phyloP scores from a whole-genome alignment of 805 yeast species.

The Metschnikowia dekortorum region DNA sequence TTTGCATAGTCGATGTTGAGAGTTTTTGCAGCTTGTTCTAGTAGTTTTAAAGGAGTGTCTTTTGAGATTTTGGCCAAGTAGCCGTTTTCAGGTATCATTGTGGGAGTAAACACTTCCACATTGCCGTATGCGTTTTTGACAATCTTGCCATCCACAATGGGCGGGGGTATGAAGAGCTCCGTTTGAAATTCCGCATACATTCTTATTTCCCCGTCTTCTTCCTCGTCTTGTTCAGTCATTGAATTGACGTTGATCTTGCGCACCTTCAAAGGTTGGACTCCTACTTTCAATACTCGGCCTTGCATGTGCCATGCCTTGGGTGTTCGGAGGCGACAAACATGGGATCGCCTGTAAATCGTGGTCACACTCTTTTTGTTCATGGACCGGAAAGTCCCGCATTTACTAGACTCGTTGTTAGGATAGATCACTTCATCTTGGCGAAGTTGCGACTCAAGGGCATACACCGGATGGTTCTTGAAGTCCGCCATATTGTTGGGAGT shows the following conservation, averaged over 20 bases:
- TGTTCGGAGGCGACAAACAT: constrained; percentile 60
- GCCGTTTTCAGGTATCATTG: constrained; percentile 84
- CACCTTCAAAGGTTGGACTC: constrained; percentile 57
- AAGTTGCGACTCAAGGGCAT: constrained; percentile 73
- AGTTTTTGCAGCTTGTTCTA: constrained; percentile 66
- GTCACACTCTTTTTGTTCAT: constrained; percentile 25
- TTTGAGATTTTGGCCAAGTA: constrained; percentile 40
- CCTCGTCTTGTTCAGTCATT: constrained; percentile 40
- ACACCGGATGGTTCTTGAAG: constrained; percentile 82
- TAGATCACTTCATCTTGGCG: constrained; percentile 66
- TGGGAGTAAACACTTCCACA: constrained; percentile 69
- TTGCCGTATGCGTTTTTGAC: constrained; percentile 79
- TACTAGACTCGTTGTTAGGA: constrained; percentile 50
- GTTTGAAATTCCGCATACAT: constrained; percentile 81
- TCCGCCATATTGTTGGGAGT: constrained; percentile 83
- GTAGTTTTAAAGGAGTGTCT: constrained; percentile 38
- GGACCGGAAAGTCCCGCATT: constrained; percentile 67
- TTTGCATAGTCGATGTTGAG: constrained; percentile 75
- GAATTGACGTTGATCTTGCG: constrained; percentile 5
- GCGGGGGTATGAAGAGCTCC: constrained; percentile 61
- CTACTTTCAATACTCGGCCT: constrained; percentile 72
- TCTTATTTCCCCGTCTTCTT: constrained; percentile 48
- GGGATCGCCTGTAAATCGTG: constrained; percentile 64
- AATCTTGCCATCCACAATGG: constrained; percentile 60
- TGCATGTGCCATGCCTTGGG: constrained; percentile 83